phyloP scores from a whole-genome alignment of 2,329 filamentous ascomycete genomes.

The Colletotrichum brevisporum region DNA sequence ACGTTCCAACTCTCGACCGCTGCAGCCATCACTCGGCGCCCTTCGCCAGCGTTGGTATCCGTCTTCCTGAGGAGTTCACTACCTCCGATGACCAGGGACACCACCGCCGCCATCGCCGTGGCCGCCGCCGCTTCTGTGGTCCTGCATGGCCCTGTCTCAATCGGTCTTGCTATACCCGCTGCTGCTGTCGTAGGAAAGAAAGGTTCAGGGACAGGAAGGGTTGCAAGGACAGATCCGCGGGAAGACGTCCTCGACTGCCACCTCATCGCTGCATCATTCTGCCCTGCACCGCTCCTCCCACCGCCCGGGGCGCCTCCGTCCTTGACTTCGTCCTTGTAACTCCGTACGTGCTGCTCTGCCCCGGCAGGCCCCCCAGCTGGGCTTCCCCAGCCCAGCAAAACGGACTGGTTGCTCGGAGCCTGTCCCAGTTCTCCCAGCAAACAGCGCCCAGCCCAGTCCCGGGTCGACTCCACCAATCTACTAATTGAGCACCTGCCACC shows the following conservation, averaged over 20 bases:
- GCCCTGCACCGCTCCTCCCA: too few relatives aligned
- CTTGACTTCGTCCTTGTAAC: background rate
- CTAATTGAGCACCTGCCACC: background rate
- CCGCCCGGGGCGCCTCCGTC: background rate
- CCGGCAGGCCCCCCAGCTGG: background rate
- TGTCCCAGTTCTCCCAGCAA: too few relatives aligned
- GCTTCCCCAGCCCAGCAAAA: slow-evolving; percentile 23
- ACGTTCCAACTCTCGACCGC: slow-evolving; percentile 3
- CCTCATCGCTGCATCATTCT: too few relatives aligned
- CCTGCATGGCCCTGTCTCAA: background rate
- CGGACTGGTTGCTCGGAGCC: too few relatives aligned
- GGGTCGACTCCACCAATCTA: background rate
- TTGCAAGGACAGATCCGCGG: too few relatives aligned
- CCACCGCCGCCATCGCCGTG: background rate
- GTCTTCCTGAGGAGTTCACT: background rate
- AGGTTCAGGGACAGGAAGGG: background rate
- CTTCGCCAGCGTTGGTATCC: slow-evolving; percentile 31
- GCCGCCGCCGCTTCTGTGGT: background rate
- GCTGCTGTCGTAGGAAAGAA: background rate
- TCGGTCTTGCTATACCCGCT: background rate
- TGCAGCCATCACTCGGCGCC: slow-evolving; percentile 2
- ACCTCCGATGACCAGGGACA: too few relatives aligned
- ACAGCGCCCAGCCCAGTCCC: background rate
- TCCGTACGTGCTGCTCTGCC: background rate
- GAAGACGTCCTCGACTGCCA: too few relatives aligned